A percentile compares a stretch with the other conserved stretches of the same genome.
phyloP scores from a whole-genome alignment of 768 basidiomycete species.

The Tylopilus sp. region DNA sequence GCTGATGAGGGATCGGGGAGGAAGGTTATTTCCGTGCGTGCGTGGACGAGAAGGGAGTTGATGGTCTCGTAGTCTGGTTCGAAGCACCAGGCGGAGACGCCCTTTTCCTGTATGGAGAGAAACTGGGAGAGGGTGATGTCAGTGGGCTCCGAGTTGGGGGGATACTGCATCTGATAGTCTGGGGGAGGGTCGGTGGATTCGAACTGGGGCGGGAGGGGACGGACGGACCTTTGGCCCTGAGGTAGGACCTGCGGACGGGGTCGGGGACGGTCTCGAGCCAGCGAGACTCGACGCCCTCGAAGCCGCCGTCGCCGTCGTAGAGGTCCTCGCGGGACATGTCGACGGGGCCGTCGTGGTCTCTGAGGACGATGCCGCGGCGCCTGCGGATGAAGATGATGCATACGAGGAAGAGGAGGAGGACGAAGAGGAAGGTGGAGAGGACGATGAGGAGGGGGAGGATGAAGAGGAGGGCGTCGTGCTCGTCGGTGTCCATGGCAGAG shows the following conservation, averaged over 20 bases:
- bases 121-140: conserved; percentile 99
- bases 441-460: conserved; percentile 94
- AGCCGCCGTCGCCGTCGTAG: conserved; percentile 87
- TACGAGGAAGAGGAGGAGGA: conserved; percentile 87
- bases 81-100: conserved; percentile 98
- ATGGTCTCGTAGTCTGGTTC: conserved; percentile 98
- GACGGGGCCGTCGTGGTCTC: conserved; percentile 87
- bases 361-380: conserved; percentile 72
- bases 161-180: conserved; percentile 86
- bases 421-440: conserved; percentile 87
- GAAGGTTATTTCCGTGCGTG: conserved; percentile 96
- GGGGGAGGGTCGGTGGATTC: conserved; percentile 9
- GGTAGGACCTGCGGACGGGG: conserved; percentile 62
- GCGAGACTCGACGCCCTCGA: conserved; percentile 86
- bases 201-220: background rate
- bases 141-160: conserved; percentile 93
- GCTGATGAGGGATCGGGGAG: conserved; percentile 93
- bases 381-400: conserved; percentile 82
- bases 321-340: conserved; percentile 93
- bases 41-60: conserved; percentile 88
- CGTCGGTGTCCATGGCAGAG: conserved; percentile 16
- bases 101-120: conserved; percentile 98
- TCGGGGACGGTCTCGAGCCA: conserved; percentile 89
- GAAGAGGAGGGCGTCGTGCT: conserved; percentile 69
- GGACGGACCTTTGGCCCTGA: conserved; percentile 78